phyloP scores from a whole-genome alignment of 176 grass and related monocot species.

The Poa annua region DNA sequence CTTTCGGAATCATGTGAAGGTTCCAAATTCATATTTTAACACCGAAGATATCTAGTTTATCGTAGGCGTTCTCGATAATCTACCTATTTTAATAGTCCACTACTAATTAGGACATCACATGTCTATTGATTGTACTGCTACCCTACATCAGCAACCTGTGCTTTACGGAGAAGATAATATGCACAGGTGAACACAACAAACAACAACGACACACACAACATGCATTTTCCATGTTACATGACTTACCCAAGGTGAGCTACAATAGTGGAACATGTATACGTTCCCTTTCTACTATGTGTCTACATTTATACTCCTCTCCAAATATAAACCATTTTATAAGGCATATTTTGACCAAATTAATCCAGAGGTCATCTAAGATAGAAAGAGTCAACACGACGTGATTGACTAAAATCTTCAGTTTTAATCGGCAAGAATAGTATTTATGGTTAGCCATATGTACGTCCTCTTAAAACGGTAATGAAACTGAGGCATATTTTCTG shows the following conservation, averaged over 20 bases:
- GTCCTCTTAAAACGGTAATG: background rate
- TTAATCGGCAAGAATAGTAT: background rate
- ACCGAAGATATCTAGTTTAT: background rate
- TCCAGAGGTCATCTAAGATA: background rate
- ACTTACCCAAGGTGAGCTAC: background rate
- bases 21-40: background rate
- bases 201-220: background rate
- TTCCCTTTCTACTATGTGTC: background rate
- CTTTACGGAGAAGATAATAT: background rate
- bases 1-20: no score
- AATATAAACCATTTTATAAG: background rate
- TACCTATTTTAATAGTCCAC: background rate
- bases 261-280: background rate
- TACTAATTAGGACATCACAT: background rate
- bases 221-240: conserved; percentile 9
- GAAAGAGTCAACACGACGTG: background rate
- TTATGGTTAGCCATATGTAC: background rate
- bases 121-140: background rate
- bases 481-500: no score
- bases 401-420: background rate
- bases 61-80: background rate
- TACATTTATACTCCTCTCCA: background rate
- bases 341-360: background rate
- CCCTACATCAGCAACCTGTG: background rate
- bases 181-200: background rate